phyloP scores from a whole-genome alignment of 768 basidiomycete species.

The Symmetrospora coprosmae region DNA sequence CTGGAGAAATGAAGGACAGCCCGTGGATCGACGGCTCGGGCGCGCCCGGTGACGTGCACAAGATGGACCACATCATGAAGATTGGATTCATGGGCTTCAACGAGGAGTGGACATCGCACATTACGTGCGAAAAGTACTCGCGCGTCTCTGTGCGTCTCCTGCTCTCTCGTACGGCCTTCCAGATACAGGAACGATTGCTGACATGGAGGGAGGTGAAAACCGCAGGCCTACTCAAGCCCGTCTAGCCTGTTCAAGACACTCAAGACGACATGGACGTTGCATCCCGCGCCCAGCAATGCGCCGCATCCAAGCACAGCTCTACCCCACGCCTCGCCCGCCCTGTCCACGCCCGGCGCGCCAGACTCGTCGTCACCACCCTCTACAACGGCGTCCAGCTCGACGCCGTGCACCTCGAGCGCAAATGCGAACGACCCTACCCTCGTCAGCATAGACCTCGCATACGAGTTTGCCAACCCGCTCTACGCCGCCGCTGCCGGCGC shows the following conservation, averaged over 20 bases:
- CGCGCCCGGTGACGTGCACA: constrained; percentile 36
- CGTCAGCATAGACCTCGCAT: constrained; percentile 69
- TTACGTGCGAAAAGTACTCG: constrained; percentile 62
- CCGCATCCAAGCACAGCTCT: neutral
- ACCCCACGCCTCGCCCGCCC: neutral
- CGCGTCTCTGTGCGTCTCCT: constrained; percentile 56
- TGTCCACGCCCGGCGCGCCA: constrained; percentile 44
- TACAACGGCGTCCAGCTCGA: too few species aligned
- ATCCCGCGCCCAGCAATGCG: neutral
- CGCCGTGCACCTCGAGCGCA: too few species aligned
- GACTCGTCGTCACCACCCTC: constrained; percentile 55
- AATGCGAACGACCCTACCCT: constrained; percentile 56
- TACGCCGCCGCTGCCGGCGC: constrained; percentile 67
- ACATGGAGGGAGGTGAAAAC: neutral
- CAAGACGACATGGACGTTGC: constrained; percentile 33
- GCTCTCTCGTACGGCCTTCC: constrained; percentile 7
- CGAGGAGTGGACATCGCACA: constrained; percentile 74
- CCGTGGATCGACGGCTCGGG: constrained; percentile 30
- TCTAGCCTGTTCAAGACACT: constrained; percentile 35
- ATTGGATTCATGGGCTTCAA: constrained; percentile 75
- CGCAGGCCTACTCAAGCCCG: constrained; percentile 34
- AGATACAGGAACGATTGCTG: neutral
- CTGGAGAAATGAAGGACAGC: neutral
- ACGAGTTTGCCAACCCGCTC: constrained; percentile 71
- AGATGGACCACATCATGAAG: constrained; percentile 62